Evolutionary conservation across 2,329 filamentous ascomycete genomes (phyloP).

Genomic region (Cercospora sp.): DNA sequence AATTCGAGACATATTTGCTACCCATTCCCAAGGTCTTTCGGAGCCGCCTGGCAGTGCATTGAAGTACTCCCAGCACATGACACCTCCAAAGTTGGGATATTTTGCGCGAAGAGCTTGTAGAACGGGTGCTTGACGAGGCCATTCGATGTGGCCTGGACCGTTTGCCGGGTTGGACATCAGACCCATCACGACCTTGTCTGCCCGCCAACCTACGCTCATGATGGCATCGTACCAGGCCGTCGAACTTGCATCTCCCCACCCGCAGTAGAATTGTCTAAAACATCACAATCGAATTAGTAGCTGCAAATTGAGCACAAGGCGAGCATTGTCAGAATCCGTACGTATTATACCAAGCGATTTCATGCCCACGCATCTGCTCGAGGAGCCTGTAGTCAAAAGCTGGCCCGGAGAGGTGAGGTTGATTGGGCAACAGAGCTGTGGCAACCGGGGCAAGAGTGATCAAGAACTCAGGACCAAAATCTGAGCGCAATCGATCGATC

Average conservation of each 20-base stretch:
- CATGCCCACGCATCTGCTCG: conserved; percentile 63
- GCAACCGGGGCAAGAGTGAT: conserved; percentile 82
- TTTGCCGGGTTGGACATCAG: conserved; percentile 77
- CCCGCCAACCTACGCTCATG: conserved; percentile 66
- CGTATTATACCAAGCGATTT: conserved; percentile 74
- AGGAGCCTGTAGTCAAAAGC: conserved; percentile 73
- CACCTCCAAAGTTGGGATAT: conserved; percentile 74
- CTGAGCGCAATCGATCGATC: conserved; percentile 52
- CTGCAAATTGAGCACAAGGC: background rate
- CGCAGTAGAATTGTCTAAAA: conserved; percentile 81
- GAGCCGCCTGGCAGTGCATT: conserved; percentile 69
- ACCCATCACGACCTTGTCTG: conserved; percentile 74
- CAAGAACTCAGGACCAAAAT: conserved; percentile 70
- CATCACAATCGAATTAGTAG: conserved; percentile 1
- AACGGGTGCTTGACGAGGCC: conserved; percentile 58
- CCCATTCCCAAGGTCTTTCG: conserved; percentile 74
- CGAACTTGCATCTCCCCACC: conserved; percentile 69
- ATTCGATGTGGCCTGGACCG: conserved; percentile 58
- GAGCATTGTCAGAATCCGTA: conserved; percentile 41
- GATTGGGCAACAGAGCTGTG: conserved; percentile 62
- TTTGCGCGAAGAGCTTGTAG: conserved; percentile 58
- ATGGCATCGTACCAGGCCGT: conserved; percentile 55
- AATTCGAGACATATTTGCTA: conserved; percentile 60
- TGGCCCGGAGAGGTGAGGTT: conserved; percentile 67
- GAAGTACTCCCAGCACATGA: conserved; percentile 97